Base-by-base conservation (phyloP, 2,329 filamentous ascomycete species). In the Raffaelea albimanens region DNA sequence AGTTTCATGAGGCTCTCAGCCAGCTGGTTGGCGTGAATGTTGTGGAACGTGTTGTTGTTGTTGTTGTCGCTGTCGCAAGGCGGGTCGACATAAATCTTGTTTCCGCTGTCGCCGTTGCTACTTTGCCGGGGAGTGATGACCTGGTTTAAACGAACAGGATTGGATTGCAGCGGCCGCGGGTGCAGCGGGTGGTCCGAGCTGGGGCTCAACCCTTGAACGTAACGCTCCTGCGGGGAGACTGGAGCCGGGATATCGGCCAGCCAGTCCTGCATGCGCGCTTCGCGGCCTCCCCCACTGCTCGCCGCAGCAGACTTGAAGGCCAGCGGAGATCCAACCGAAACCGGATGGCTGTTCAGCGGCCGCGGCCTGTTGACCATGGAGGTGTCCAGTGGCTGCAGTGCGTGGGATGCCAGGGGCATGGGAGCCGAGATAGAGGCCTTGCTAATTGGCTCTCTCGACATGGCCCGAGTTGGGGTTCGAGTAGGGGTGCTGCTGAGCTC, bases 211-310 rank as follows among this genome's bases (percentile, higher is more conserved):
- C 52, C 54, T 44, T 50, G 49, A 5, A 52, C 23, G 46, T 56
- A 54, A 19, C 54, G 52, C 43, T 56, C 52, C 39, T 54, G 49
- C 14, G 50, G 54, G 34, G 51, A 43, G 29, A 53, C 36, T 8
- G 52, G 49, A 22, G 34, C 21, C 9, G 54, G 54, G 38, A 56
- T 53, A 23, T 51, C 46, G 36, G 50, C 47, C 41, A 56, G 48
- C 54, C 54, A 56, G 31, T 48, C 43, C 25, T 53, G 49, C 49
- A 56, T 54, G 44, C 52, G 52, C 20, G 22, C 20, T 11, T 53
- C 50, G 2, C 44, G 31, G 25, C 44, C 22, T 29, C 13, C 13
- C 25, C 13, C 13, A 7, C 34, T 16, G 18, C n/a, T 38, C 14
- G 34, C 5, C 34, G 34, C n/a, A 7, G 18, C 34, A 7, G 5